Conservation (phyloP, 2,329 filamentous ascomycete genomes). For the Fusarium abutilonis region DNA sequence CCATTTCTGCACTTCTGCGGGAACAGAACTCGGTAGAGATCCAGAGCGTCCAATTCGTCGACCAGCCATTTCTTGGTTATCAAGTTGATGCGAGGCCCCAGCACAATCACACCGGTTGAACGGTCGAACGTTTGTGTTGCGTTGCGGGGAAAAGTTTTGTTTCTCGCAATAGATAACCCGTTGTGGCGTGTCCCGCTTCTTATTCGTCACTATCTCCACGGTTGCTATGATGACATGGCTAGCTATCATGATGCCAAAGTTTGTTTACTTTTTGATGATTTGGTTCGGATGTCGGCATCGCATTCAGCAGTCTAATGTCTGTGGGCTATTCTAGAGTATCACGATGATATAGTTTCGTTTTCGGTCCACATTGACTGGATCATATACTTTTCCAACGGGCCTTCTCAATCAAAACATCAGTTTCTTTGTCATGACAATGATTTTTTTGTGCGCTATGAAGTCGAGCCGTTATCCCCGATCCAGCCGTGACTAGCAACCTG, state of each 20-base stretch:
- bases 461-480: slow-evolving; percentile 12
- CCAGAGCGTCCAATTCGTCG: slow-evolving; percentile 9
- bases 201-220: slow-evolving; percentile 25
- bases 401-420: neutral
- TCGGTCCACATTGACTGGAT: neutral
- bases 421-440: slow-evolving; percentile 17
- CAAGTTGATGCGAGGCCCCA: slow-evolving; percentile 16
- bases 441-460: slow-evolving; percentile 3
- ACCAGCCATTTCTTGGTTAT: slow-evolving; percentile 1
- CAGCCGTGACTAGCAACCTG: slow-evolving; percentile 8
- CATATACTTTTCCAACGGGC: slow-evolving; percentile 1
- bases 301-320: neutral
- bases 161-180: slow-evolving; percentile 13
- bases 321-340: slow-evolving; percentile 2
- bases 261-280: slow-evolving; percentile 30
- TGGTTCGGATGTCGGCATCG: slow-evolving; percentile 15
- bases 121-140: slow-evolving; percentile 26
- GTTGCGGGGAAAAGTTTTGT: slow-evolving; percentile 34
- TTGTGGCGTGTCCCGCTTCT: slow-evolving; percentile 13
- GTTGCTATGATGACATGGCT: slow-evolving; percentile 26
- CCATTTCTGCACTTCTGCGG: slow-evolving; percentile 9
- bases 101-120: slow-evolving; percentile 23
- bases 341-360: slow-evolving; percentile 19
- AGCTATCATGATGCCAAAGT: slow-evolving; percentile 27
- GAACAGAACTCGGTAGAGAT: slow-evolving; percentile 7